Evolutionary conservation across 106 monocot species (phyloP).

Genomic region (Agapanthus africanus): DNA sequence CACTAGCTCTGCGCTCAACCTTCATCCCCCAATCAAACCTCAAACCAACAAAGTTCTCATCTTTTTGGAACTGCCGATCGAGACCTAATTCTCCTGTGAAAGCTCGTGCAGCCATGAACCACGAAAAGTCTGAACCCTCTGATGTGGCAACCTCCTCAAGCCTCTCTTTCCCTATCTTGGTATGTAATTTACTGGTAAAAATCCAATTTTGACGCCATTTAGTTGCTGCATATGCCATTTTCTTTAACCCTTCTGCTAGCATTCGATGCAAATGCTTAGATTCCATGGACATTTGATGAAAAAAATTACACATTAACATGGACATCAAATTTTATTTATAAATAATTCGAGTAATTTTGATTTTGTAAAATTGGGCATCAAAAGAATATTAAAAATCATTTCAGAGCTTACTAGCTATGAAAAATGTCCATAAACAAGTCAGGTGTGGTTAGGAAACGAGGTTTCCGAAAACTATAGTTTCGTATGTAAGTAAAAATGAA

Average conservation of each 20-base stretch:
- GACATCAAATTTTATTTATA: too few relatives aligned
- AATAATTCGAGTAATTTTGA: too few relatives aligned
- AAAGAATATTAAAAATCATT: too few relatives aligned
- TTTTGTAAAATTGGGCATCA: too few relatives aligned
- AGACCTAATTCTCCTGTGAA: neutral
- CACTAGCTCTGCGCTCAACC: neutral
- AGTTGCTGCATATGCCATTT: neutral
- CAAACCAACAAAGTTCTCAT: neutral
- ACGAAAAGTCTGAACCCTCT: neutral
- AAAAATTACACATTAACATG: too few relatives aligned
- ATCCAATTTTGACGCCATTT: neutral
- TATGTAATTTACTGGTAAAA: neutral
- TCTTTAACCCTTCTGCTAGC: neutral
- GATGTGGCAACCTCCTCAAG: neutral
- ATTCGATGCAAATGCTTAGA: neutral
- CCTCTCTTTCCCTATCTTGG: slow-evolving; percentile 1
- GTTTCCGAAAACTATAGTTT: too few relatives aligned
- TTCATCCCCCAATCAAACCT: neutral
- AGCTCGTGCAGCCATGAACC: neutral
- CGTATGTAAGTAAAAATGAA: too few relatives aligned
- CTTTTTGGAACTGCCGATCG: neutral
- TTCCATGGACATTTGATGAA: too few relatives aligned
- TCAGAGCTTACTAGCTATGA: too few relatives aligned
- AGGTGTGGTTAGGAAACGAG: too few relatives aligned
- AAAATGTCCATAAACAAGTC: too few relatives aligned